Percentiles rank a stretch among this genome's conserved stretches.
phyloP scores from a whole-genome alignment of 1,139 yeast species.

The Taphrina sp. region DNA sequence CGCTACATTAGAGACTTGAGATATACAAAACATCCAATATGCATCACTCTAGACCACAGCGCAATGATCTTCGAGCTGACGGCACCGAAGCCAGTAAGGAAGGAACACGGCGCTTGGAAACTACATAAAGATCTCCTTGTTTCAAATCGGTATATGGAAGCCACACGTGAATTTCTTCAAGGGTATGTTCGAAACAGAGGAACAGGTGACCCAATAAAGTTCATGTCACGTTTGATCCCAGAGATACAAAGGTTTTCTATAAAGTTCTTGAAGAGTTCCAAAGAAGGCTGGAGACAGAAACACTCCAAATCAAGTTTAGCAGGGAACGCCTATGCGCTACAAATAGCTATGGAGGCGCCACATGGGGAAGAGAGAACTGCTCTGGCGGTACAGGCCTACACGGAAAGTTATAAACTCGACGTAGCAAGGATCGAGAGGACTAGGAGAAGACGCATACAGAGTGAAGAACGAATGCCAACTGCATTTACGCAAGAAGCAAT shows the following conservation, averaged over 20 bases:
- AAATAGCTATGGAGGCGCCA: not conserved
- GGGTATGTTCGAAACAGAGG: not conserved
- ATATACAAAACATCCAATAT: not conserved
- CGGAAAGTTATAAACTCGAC: not conserved
- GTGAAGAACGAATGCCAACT: slow-evolving; percentile 2
- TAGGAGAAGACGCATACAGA: not conserved
- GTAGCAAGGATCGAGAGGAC: not conserved
- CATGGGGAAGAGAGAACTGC: not conserved
- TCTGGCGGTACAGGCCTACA: not conserved
- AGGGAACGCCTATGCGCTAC: not conserved
- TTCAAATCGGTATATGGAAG: not conserved
- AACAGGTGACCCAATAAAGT: not conserved
- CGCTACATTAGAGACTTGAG: not conserved
- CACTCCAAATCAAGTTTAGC: not conserved
- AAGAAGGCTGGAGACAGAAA: slow-evolving; percentile 2
- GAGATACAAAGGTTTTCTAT: slow-evolving; percentile 1
- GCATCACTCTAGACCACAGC: not conserved
- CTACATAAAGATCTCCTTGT: not conserved
- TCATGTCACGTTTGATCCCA: not conserved
- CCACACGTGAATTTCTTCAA: not conserved
- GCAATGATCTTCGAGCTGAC: not conserved
- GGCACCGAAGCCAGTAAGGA: not conserved
- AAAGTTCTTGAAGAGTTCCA: not conserved
- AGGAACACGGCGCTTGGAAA: not conserved
- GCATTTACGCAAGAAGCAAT: slow-evolving; percentile 3